Evolutionary conservation across 495 filamentous ascomycete genomes (phyloP), one percentile per base, ranked within the genome.

Genomic region (Aspergillus ellipticus): DNA sequence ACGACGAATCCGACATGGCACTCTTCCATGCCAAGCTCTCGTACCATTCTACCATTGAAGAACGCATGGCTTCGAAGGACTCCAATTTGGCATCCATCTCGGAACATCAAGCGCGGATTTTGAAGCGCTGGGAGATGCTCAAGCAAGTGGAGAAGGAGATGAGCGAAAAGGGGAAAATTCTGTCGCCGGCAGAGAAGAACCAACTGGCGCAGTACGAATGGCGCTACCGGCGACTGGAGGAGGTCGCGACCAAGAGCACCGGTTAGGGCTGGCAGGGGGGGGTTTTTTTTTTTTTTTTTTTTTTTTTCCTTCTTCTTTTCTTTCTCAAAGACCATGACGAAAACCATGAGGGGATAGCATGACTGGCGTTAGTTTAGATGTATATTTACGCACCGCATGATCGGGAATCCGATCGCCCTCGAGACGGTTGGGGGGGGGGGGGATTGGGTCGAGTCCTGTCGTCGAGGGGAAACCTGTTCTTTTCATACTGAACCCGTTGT

Each of bases 1-100:
- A 76, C 59, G 70, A 74, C 54, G 70, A 76, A 62, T 73, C 67
- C 49, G 72, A 76, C 46, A 76, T 76, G 73, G 67, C 68, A 1
- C 66, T 73, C 37, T 76, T 76, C 53, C 66, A 67, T 33, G 72
- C 73, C 22, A 71, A 73, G 51, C 55, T 76, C 21, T 66, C 67
- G 9, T 76, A 73, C 28, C 66, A 74, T 46, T 63, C 71, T 21
- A 76, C 73, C 5, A 68, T 72, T 28, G 70, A 76, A n/a, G 65
- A 63, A 15, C 70, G 73, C 16, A 61, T 69, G 57, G 67, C 66
- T 5, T 66, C 69, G 1, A 53, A 70, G 41, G 69, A 76, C 50
- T 53, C 63, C 42, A 76, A 76, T 26, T 60, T 74, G 10, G 58
- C 50, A 3, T 73, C 73, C 6, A 72, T 76, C 54, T 65, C 67